Base-by-base conservation (phyloP, 2,329 filamentous ascomycete species). In the Microcyclosporella mali region DNA sequence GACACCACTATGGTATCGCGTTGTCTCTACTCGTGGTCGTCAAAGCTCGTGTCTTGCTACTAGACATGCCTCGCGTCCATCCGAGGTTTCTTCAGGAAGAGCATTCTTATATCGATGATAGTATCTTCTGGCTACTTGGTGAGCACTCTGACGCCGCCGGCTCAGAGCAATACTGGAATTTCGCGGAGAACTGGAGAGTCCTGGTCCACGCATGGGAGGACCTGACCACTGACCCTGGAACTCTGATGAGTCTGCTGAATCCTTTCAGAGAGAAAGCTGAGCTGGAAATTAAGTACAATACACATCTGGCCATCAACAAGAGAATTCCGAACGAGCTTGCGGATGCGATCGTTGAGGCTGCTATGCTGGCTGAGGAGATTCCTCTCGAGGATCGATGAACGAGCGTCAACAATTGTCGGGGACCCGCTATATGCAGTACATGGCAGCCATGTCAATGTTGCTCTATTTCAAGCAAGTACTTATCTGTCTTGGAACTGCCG, bases 311-410 rank as follows among this genome's bases (percentile, higher is more conserved):
- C 8, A 25, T 43, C 33, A 28, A 29, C 25, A 10, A 21, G 10
- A 18, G 41, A 14, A 17, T 43, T 3, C 41, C 34, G 41, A 27
- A 17, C 18, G 41, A 43, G 34, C 34, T 43, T 16, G 28, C 28
- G 28, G 41, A 37, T 28, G n/a, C 21, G 14, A 33, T 43, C 11
- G 31, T 37, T n/a, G 41, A 43, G 19, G 9, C 31, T 14, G 41
- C 41, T 3, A 37, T 43, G 41, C 29, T 43, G 15, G 41, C 18
- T 4, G 41, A 43, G 28, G 41, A 43, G 29, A 28, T 43, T 16
- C 34, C 34, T 25, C 21, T 25, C 9, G 21, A 25, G 4, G 21
- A 25, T 25, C 21, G 9, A 9, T 25, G 21, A 4, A 25, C 9
- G 21, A 9, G 6, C 4, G 6, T 25, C 21, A 25, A 25, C 21